phyloP scores from a whole-genome alignment of 2,329 filamentous ascomycete species.

The Ciborinia camelliae region DNA sequence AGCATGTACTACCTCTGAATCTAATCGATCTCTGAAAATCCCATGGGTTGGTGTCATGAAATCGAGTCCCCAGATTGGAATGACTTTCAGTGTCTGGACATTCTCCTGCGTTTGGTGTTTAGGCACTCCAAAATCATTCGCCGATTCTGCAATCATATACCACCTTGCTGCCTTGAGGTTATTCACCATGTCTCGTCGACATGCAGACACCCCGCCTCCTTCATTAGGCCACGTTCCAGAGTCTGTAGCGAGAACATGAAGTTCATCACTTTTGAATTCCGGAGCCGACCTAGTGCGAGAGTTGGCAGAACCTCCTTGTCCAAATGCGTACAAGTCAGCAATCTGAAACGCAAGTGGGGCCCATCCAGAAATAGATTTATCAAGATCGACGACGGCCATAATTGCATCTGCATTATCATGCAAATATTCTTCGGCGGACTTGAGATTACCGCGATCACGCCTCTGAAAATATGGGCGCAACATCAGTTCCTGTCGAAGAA shows the following conservation, averaged over 20 bases:
- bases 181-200: constrained; percentile 50
- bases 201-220: constrained; percentile 48
- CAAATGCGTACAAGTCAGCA: constrained; percentile 39
- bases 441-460: constrained; percentile 40
- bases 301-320: constrained; percentile 38
- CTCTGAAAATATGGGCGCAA: constrained; percentile 41
- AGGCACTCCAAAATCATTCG: constrained; percentile 49
- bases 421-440: constrained; percentile 42
- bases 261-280: constrained; percentile 25
- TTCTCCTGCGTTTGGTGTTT: constrained; percentile 49
- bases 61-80: constrained; percentile 50
- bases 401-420: constrained; percentile 35
- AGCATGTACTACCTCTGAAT: constrained; percentile 46
- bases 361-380: constrained; percentile 33
- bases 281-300: constrained; percentile 37
- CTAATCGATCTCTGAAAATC: constrained; percentile 47
- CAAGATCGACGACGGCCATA: constrained; percentile 35
- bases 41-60: constrained; percentile 49
- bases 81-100: constrained; percentile 47
- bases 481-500: constrained; percentile 42
- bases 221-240: constrained; percentile 37
- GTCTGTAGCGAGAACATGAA: constrained; percentile 44
- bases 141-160: constrained; percentile 51
- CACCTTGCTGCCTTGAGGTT: constrained; percentile 47
- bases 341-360: constrained; percentile 38